Conservation (phyloP, 192 early-diverging fungal species). For the Gryganskiella cystojenkinii region DNA sequence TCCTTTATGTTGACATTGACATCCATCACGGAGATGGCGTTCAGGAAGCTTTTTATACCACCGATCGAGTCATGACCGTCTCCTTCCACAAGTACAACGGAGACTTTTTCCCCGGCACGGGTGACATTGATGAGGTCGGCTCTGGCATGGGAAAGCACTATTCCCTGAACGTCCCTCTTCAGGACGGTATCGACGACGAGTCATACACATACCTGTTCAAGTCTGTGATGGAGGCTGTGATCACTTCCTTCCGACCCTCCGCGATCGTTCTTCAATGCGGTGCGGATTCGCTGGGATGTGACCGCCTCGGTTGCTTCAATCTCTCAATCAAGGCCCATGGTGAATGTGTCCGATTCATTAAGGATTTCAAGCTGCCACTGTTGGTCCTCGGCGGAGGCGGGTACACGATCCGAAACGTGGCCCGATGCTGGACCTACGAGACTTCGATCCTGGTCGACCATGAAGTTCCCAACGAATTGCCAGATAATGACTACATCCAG, state of each 20-base stretch:
- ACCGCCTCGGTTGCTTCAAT: slow-evolving; percentile 65
- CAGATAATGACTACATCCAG: slow-evolving; percentile 76
- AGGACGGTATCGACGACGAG: slow-evolving; percentile 88
- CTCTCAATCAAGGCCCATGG: slow-evolving; percentile 77
- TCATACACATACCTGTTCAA: slow-evolving; percentile 85
- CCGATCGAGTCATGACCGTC: slow-evolving; percentile 94
- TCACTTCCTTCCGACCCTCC: slow-evolving; percentile 79
- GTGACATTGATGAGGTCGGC: slow-evolving; percentile 84
- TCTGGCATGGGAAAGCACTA: slow-evolving; percentile 80
- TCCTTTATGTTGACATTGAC: slow-evolving; percentile 98
- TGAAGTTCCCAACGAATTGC: slow-evolving; percentile 80
- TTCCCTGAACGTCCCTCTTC: slow-evolving; percentile 91
- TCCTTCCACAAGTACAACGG: slow-evolving; percentile 95
- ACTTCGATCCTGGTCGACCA: slow-evolving; percentile 85
- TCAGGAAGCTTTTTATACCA: slow-evolving; percentile 94
- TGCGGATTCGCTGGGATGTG: slow-evolving; percentile 65
- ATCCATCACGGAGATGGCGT: slow-evolving; percentile 99
- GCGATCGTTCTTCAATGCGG: slow-evolving; percentile 96
- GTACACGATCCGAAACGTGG: slow-evolving; percentile 91
- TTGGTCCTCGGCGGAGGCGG: slow-evolving; percentile 91
- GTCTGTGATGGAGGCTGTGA: slow-evolving; percentile 74
- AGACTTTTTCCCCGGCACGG: slow-evolving; percentile 95
- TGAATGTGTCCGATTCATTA: slow-evolving; percentile 82
- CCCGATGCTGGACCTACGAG: slow-evolving; percentile 95
- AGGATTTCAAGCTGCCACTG: slow-evolving; percentile 80